These are phyloP conservation scores for Thermothielavioides terrestris DNA, from an alignment of 495 filamentous ascomycete species.

Conservation along the genomic window DNA sequence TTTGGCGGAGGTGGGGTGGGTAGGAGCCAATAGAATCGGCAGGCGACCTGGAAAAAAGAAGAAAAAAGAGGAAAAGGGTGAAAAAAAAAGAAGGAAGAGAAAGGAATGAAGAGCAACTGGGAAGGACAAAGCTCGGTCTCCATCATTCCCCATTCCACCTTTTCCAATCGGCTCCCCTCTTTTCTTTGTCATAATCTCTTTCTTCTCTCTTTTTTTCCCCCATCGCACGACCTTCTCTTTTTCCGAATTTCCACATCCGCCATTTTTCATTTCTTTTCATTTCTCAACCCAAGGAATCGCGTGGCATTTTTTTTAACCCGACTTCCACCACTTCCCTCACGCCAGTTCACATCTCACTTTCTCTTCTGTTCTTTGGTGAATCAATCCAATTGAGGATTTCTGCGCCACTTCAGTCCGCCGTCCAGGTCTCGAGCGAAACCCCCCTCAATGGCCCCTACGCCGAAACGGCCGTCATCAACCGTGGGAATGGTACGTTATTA, in stretches of 20 bases:
- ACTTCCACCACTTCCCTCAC: background rate
- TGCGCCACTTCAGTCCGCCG: background rate
- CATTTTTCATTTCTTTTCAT: background rate
- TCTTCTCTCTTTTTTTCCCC: constrained; percentile 17
- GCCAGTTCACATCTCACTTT: background rate
- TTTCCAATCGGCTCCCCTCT: no score
- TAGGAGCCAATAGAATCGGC: background rate
- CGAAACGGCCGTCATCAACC: background rate
- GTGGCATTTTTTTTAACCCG: no score
- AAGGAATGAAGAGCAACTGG: constrained; percentile 6
- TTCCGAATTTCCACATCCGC: background rate
- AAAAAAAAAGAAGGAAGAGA: constrained; percentile 7
- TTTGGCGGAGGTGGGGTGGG: background rate
- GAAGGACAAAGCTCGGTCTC: constrained; percentile 6
- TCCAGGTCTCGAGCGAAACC: background rate
- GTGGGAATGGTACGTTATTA: constrained; percentile 4
- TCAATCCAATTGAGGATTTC: background rate
- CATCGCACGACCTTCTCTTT: background rate
- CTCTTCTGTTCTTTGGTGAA: background rate
- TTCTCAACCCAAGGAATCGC: no score
- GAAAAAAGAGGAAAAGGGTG: constrained; percentile 6
- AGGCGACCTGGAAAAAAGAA: background rate
- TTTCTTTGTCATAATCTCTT: constrained; percentile 10
- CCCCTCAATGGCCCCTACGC: background rate
- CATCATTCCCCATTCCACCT: no score